These are phyloP conservation scores for Saccharomyces hybrid DNA, from an alignment of 1,139 yeast species.

Conservation along the genomic window DNA sequence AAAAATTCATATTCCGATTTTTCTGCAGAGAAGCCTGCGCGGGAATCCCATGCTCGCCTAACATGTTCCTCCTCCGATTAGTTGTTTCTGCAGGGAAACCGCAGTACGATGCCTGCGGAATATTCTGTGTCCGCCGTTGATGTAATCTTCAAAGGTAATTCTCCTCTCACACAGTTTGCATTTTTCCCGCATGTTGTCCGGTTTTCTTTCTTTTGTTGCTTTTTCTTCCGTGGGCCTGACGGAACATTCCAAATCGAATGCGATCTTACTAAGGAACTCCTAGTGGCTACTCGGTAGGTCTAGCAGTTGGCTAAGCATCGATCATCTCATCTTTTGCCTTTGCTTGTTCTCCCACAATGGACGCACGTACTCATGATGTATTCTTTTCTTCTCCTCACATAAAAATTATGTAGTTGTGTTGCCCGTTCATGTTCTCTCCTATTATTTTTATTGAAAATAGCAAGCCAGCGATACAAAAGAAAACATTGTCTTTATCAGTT, in stretches of 20 bases:
- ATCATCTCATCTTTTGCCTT: neutral
- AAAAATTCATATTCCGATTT: neutral
- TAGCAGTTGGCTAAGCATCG: neutral
- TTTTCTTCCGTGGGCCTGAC: neutral
- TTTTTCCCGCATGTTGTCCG: neutral
- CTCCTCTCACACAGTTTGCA: neutral
- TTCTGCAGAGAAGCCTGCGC: neutral
- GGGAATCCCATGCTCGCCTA: neutral
- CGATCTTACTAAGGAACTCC: neutral
- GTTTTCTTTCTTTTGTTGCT: neutral
- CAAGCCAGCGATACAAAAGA: neutral
- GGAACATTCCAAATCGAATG: neutral
- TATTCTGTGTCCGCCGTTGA: constrained; percentile 3
- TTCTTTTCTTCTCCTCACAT: neutral
- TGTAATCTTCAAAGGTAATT: neutral
- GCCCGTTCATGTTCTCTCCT: neutral
- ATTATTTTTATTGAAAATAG: neutral
- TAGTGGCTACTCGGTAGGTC: neutral
- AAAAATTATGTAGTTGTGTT: neutral
- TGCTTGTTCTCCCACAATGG: neutral
- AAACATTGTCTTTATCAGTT: neutral
- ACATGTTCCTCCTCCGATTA: neutral
- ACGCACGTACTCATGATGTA: neutral
- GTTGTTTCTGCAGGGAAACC: neutral
- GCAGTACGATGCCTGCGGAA: constrained; percentile 1